Conservation (phyloP, 2,329 filamentous ascomycete genomes). For the Colletotrichum eleusines region DNA sequence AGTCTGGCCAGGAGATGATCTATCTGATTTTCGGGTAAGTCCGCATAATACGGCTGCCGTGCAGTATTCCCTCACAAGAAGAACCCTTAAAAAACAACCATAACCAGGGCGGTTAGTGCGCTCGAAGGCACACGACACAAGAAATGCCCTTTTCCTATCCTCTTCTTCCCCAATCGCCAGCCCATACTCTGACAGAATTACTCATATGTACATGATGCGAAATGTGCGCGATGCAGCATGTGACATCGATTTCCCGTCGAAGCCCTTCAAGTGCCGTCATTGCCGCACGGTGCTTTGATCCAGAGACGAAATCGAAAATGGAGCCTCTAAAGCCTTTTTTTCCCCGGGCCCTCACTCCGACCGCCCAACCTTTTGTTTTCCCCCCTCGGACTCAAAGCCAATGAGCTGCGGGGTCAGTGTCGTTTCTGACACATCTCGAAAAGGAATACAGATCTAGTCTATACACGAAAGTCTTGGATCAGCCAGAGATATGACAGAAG, state of each 20-base stretch:
- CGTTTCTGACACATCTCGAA: slow-evolving; percentile 16
- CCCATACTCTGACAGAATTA: slow-evolving; percentile 41
- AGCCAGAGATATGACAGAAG: slow-evolving; percentile 22
- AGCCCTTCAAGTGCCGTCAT: slow-evolving; percentile 20
- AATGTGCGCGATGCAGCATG: slow-evolving; percentile 16
- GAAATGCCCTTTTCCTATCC: slow-evolving; percentile 30
- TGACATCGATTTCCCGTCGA: slow-evolving; percentile 6
- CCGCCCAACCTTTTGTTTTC: slow-evolving; percentile 17
- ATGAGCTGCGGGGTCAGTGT: slow-evolving; percentile 19
- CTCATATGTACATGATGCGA: slow-evolving; percentile 38
- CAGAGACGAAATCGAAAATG: slow-evolving; percentile 4
- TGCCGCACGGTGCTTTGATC: slow-evolving; percentile 18
- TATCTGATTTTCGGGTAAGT: slow-evolving; percentile 36
- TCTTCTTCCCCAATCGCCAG: slow-evolving; percentile 25
- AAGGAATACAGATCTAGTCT: slow-evolving; percentile 38
- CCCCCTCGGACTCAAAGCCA: slow-evolving; percentile 12
- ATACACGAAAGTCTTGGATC: slow-evolving; percentile 39
- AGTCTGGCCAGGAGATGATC: slow-evolving; percentile 44
- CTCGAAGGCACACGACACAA: slow-evolving; percentile 15
- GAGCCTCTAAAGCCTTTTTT: slow-evolving; percentile 25
- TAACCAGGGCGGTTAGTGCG: slow-evolving; percentile 9
- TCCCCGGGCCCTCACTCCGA: background rate
- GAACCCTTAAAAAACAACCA: slow-evolving; percentile 14
- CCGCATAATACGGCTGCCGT: slow-evolving; percentile 35
- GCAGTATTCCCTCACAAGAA: slow-evolving; percentile 36